Evolutionary conservation across 371 early-diverging fungal genomes (phyloP), one percentile per base, ranked within the genome.

Genomic region (Blyttiomyces sp.): DNA sequence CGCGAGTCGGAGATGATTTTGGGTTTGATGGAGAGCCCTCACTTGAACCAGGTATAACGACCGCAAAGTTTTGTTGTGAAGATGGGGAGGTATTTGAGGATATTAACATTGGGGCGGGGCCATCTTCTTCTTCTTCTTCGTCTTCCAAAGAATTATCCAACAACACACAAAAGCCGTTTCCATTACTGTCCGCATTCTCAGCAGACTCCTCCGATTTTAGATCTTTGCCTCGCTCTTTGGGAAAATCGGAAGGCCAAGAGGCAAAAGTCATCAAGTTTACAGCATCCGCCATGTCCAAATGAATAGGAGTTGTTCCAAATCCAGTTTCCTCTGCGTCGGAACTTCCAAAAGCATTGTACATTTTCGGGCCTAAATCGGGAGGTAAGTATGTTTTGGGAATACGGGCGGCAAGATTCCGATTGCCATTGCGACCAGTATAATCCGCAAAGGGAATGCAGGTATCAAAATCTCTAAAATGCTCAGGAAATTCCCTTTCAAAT

Each of bases 201-300:
- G n/a, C n/a, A n/a, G n/a, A n/a, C n/a, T n/a, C n/a, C n/a, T n/a
- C n/a, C n/a, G n/a, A n/a, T n/a, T n/a, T n/a, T n/a, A n/a, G n/a
- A n/a, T 39, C 39, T 39, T 31, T 24, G 21, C 27, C 24, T 53
- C 59, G 50, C n/a, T 24, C 7, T 16, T 61, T 52, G 13, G 54
- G 49, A 9, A 27, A 21, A 49, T 62, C 30, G 33, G 50, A 9
- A 3, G 36, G 27, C 19, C 28, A 13, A 42, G 21, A 5, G 0
- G 83, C 72, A 43, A 84, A 78, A 23, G 76, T 74, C 84, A 89
- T 85, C 19, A 88, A 69, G 51, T 89, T 89, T 32, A 88, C 84
- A 0, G 88, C 87, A 56, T 88, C 91, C 0, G 88, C 82, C 76
- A 86, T 81, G 57, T 89, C 89, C 53, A 85, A 75, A 51, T 87